Evolutionary conservation across 108 stramenopile species (phyloP), one percentile per base, ranked within the genome.

Genomic region (Cyclotella baltica): DNA sequence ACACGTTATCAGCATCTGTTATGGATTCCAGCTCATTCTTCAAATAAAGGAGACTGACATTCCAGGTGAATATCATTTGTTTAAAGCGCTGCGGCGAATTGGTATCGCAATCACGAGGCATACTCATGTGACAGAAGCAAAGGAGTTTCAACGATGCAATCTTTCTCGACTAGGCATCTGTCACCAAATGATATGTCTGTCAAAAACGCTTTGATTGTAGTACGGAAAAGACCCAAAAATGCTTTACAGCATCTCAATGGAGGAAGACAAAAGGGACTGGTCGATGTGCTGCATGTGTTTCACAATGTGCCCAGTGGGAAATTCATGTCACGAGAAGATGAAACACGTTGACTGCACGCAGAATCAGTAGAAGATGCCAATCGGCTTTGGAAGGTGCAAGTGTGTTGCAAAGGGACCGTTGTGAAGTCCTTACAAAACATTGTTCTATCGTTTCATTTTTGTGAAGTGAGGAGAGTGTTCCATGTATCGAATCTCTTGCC

Each of bases 401-500:
- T 69, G 67, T 33, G 67, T 70, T 40, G 19, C 62, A 23, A 77
- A 29, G n/a, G n/a, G 61, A 62, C 15, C 13, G 30, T 2, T 36
- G 61, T 25, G 10, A 36, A 16, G n/a, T 35, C 27, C 2, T 6
- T 35, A 33, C n/a, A 36, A 62, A 33, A 36, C n/a, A n/a, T n/a
- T n/a, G 13, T 3, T 19, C 9, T 2, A 62, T 55, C 2, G 34
- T 18, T 33, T 33, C 33, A 36, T 62, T 35, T n/a, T 8, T 34
- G 34, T 22, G 18, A 0, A 35, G n/a, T 20, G 5, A 65, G 1
- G 27, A 65, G 23, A 2, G 64, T 18, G 43, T 92, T 92, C 81
- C 77, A 88, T 5, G 89, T 88, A 28, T 85, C 51, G 53, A 77
- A 92, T 27, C 89, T 89, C 77, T 92, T 77, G 27, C 86, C 89